Evolutionary conservation across 163 green algal genomes (phyloP), one percentile per base, ranked within the genome.

Genomic region (Chlamydomonas reinhardtii): DNA sequence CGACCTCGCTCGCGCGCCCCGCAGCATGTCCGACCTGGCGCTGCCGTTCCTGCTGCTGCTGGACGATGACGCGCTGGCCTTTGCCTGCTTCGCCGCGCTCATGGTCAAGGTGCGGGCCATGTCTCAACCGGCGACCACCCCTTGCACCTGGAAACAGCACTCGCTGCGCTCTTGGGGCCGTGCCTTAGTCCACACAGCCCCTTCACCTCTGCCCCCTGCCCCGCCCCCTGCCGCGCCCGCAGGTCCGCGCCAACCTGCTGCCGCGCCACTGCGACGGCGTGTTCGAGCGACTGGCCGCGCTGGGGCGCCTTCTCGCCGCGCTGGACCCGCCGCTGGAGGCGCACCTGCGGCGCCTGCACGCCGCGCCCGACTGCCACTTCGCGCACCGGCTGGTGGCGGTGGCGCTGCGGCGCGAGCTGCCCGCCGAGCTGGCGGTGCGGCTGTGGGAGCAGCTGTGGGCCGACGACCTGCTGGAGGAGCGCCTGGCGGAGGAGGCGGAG

Each of bases 341-440:
- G 56, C 89, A 92, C 85, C 73, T 94, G 39, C 15, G 56, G 0
- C 77, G 82, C 32, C 73, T 90, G 52, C 59, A 74, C 35, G 88
- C 68, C 31, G 62, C 22, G 37, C 25, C 82, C 35, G 93, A 98
- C 88, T 99, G 94, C 93, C 94, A 96, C 85, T 99, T 99, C 90
- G 96, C 94, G 14, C 98, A 98, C 86, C 91, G 96, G 73, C 97
- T 98, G 95, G 87, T 98, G 35, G 87, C 98, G 24, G 96, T 97
- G 4, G 83, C 96, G 79, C 91, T 98, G 92, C 87, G 96, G 25
- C 87, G 96, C 22, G 96, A 98, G 86, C 88, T 98, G 76, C 80
- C 90, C 0, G 71, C 96, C 2, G 82, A 86, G 64, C 80, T 92
- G 85, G 79, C 90, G 66, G 78, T 94, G 73, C 88, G 79, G n/a